These are phyloP conservation scores for Blastomyces emzantsi DNA, from an alignment of 2,329 filamentous ascomycete species.

Conservation along the genomic window DNA sequence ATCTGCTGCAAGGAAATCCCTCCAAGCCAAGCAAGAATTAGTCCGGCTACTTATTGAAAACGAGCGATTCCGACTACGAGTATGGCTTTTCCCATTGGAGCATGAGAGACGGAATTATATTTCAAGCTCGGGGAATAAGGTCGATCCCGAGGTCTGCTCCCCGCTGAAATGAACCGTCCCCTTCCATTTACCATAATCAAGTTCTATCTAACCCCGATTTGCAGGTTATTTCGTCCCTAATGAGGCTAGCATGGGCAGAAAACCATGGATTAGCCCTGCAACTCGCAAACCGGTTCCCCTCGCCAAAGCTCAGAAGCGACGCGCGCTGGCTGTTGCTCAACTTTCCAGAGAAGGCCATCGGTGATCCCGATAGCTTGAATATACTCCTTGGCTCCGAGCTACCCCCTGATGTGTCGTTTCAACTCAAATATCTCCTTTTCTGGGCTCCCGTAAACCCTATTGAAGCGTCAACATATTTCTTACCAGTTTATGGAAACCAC, in stretches of 20 bases:
- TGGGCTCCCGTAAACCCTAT: conserved; percentile 91
- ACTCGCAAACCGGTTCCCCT: conserved; percentile 69
- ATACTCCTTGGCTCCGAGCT: conserved; percentile 69
- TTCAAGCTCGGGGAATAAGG: conserved; percentile 31
- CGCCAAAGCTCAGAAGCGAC: conserved; percentile 61
- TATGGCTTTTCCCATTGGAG: conserved; percentile 81
- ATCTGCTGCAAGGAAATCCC: conserved; percentile 51
- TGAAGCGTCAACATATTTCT: conserved; percentile 84
- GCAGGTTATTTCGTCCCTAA: conserved; percentile 52
- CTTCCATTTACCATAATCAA: not conserved
- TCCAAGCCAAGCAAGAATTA: conserved; percentile 75
- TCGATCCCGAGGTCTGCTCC: conserved; percentile 13
- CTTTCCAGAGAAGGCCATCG: conserved; percentile 72
- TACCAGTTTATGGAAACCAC: conserved; percentile 83
- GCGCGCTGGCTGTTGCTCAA: conserved; percentile 72
- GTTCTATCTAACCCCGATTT: conserved; percentile 14
- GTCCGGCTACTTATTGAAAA: conserved; percentile 71
- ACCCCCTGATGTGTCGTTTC: conserved; percentile 68
- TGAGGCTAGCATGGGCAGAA: conserved; percentile 80
- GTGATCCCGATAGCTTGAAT: conserved; percentile 72
- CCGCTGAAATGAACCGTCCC: not conserved
- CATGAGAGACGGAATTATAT: conserved; percentile 50
- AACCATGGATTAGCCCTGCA: conserved; percentile 81
- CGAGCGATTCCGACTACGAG: conserved; percentile 70
- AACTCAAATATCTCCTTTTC: conserved; percentile 87